These are phyloP conservation scores for Paramarasmius palmivorus DNA, from an alignment of 1,284 basidiomycete genomes.

Conservation along the genomic window DNA sequence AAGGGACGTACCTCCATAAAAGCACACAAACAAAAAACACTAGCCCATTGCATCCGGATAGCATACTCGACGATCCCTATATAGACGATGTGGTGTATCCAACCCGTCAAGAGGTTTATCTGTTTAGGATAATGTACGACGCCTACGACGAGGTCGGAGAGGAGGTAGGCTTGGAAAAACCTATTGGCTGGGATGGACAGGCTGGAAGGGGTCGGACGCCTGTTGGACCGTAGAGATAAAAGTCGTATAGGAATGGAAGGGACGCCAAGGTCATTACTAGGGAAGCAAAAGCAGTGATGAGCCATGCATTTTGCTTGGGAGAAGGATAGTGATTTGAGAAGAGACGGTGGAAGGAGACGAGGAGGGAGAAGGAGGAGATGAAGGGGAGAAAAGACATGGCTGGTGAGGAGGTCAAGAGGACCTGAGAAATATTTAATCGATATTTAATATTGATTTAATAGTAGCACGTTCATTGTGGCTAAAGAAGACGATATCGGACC, in stretches of 20 bases:
- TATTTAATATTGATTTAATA: too few relatives aligned
- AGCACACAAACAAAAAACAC: slow-evolving; percentile 48
- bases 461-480: too few relatives aligned
- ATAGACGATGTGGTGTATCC: slow-evolving; percentile 61
- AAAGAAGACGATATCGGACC: too few relatives aligned
- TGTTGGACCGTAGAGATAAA: slow-evolving; percentile 28
- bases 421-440: too few relatives aligned
- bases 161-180: slow-evolving; percentile 51
- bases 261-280: slow-evolving; percentile 43
- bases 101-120: slow-evolving; percentile 54
- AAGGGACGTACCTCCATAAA: slow-evolving; percentile 53
- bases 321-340: slow-evolving; percentile 29
- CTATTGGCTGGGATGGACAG: slow-evolving; percentile 29
- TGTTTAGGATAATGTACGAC: slow-evolving; percentile 40
- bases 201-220: slow-evolving; percentile 22
- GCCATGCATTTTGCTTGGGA: slow-evolving; percentile 50
- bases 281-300: slow-evolving; percentile 49
- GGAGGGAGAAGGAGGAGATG: slow-evolving; percentile 22
- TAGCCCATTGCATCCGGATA: slow-evolving; percentile 37
- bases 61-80: slow-evolving; percentile 48
- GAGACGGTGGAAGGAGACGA: slow-evolving; percentile 34
- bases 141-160: slow-evolving; percentile 38
- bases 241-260: slow-evolving; percentile 48
- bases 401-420: background rate
- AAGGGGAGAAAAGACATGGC: slow-evolving; percentile 7